Conservation (phyloP, 1,284 basidiomycete genomes). For the Ustilago lituana region DNA sequence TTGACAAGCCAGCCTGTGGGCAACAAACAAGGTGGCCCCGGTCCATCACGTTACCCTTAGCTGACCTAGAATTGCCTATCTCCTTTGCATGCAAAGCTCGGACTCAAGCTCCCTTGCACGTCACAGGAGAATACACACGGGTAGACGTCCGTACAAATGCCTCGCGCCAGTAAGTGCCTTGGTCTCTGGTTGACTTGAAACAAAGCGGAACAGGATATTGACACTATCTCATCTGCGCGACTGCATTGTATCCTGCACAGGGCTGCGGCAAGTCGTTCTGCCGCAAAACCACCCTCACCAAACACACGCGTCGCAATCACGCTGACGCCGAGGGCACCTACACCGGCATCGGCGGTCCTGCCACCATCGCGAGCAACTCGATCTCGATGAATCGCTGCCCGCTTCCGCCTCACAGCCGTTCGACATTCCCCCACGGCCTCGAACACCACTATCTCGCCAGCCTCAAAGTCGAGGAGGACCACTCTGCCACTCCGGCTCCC, state of each 20-base stretch:
- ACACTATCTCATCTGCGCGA: no score
- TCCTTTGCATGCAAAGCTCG: constrained; percentile 47
- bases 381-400: constrained; percentile 25
- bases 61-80: no score
- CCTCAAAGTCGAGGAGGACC: constrained; percentile 22
- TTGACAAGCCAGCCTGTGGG: neutral
- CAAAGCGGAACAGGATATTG: no score
- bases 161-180: constrained; percentile 36
- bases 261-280: constrained; percentile 62
- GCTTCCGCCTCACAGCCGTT: constrained; percentile 34
- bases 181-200: no score
- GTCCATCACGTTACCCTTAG: no score
- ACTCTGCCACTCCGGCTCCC: neutral
- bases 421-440: constrained; percentile 39
- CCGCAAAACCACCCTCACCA: constrained; percentile 69
- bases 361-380: constrained; percentile 45
- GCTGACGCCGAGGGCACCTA: constrained; percentile 32
- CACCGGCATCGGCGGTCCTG: constrained; percentile 16
- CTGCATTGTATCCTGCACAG: neutral
- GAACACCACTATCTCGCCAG: constrained; percentile 32
- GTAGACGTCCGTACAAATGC: constrained; percentile 68
- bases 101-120: constrained; percentile 73
- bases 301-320: constrained; percentile 68
- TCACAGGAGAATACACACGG: constrained; percentile 78
- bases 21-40: no score